Percentiles rank a stretch among this genome's conserved stretches.
Conservation (phyloP, 2,329 filamentous ascomycete species). For the Metarhizium brunneum region DNA sequence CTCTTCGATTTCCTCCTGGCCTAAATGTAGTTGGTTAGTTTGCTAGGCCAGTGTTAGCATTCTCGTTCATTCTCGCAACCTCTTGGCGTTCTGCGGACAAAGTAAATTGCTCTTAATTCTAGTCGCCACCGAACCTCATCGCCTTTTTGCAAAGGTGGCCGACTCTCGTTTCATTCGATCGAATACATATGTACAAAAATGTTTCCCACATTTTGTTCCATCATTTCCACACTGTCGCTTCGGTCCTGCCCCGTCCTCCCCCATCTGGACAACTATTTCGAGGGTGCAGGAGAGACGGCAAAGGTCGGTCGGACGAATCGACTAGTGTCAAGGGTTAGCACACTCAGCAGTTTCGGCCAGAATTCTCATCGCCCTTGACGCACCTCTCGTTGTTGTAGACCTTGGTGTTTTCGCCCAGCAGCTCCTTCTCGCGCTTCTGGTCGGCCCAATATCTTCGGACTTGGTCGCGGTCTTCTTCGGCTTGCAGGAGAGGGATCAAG, state of each 20-base stretch:
- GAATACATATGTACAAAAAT: constrained; percentile 1
- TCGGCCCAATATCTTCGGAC: constrained; percentile 81
- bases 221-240: not conserved
- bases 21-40: not conserved
- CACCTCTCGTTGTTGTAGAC: constrained; percentile 87
- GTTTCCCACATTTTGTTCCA: not conserved
- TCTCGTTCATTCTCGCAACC: not conserved
- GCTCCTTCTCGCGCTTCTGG: constrained; percentile 80
- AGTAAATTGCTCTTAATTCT: not conserved
- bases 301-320: constrained; percentile 79
- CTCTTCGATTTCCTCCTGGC: not conserved
- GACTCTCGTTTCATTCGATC: not conserved
- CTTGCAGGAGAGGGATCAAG: constrained; percentile 86
- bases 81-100: not conserved
- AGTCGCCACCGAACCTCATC: not conserved
- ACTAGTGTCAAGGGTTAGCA: constrained; percentile 3
- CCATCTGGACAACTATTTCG: constrained; percentile 36
- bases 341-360: not conserved
- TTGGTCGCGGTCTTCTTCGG: constrained; percentile 93
- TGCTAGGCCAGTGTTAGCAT: not conserved
- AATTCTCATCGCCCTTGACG: constrained; percentile 19
- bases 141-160: not conserved
- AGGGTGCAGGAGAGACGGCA: constrained; percentile 57
- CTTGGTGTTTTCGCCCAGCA: constrained; percentile 74
- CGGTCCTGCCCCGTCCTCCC: not conserved